Base-by-base conservation (phyloP, 116 monocot species). In the Papilionanthe hybrid region DNA sequence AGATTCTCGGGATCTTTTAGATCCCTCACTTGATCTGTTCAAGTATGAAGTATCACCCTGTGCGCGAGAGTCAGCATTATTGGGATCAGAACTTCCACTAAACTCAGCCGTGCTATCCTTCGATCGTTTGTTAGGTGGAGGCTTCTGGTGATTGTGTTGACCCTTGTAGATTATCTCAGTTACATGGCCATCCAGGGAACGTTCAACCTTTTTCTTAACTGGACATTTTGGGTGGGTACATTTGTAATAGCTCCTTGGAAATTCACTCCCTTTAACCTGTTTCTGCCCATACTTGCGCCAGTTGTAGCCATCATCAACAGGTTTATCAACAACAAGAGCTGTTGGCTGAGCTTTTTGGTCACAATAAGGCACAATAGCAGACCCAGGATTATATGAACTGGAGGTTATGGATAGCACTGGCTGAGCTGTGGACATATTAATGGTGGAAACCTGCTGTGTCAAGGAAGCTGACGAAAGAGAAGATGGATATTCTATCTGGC, bases 271-370 rank as follows among this genome's bases (percentile, higher is more conserved):
- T 79, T 94, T 97, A 4, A 97, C 90, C 41, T 88, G 89, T 79
- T 97, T 97, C 69, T 97, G 94, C 29, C 94, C 94, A 75, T 97
- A 97, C 75, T 97, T 96, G 9, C 92, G 83, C 96, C 96, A 96
- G 42, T 90, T 96, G 85, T 84, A 96, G 72, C 90, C 92, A 83
- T 96, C 96, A 68, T 91, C 88, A 72, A 83, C 83, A 68, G 94
- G 90, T 67, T 94, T 92, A 28, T 89, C 92, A 29, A 85, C 79
- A 41, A 65, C 72, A 12, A 89, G 41, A 60, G 82, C 79, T 57
- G 80, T 18, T 55, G 81, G 76, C 67, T 84, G 86, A 45, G 83
- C 68, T 85, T 76, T 87, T 57, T 84, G 83, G 58, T 85, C 85
- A 76, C 63, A 84, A 42, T 81, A 69, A 78, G 82, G 49, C 23